Evolutionary conservation across 2,329 filamentous ascomycete species (phyloP), one percentile per base, ranked within the genome.

Genomic region (Epichloe baconii): DNA sequence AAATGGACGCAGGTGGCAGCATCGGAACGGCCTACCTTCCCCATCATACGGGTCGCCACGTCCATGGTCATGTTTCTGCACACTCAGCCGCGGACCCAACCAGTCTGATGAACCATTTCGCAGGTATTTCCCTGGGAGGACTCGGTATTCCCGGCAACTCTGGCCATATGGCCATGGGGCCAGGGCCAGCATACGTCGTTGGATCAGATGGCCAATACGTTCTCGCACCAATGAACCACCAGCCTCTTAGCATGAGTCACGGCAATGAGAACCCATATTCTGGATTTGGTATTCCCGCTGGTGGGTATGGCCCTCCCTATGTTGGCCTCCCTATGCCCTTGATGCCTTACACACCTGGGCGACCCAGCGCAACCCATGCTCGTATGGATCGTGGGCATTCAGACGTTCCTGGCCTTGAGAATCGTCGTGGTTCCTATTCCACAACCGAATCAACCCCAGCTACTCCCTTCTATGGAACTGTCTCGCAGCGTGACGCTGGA

Each of bases 391-490:
- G 66, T 58, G 67, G 64, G 14, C 71, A 73, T 47, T 71, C 72
- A 31, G 77, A 83, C 37, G 75, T 83, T 49, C 81, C 80, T 17
- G 76, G 72, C 35, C 69, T 84, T 34, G 80, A 84, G 58, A 83
- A 83, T 53, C 80, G 81, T 23, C 79, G 81, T 49, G 79, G 78
- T 15, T 84, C 81, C 2, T 83, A 84, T 64, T 84, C 81, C 1
- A 84, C 81, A 31, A 84, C 75, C 4, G 81, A 83, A 64, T 85
- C 81, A 7, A 77, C 79, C 26, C 77, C 80, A 3, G 77, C 81
- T 4, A 86, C 80, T 34, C 82, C 83, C 0, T 80, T 80, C 59
- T 83, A 83, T 56, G 77, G 76, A 51, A 73, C 74, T 48, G 67
- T 76, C 56, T 71, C 74, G 37, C 77, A 80, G 51, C 75, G 79